phyloP scores from a whole-genome alignment of 1,139 yeast species.

The Hemisphaericaspora xylanilytica region DNA sequence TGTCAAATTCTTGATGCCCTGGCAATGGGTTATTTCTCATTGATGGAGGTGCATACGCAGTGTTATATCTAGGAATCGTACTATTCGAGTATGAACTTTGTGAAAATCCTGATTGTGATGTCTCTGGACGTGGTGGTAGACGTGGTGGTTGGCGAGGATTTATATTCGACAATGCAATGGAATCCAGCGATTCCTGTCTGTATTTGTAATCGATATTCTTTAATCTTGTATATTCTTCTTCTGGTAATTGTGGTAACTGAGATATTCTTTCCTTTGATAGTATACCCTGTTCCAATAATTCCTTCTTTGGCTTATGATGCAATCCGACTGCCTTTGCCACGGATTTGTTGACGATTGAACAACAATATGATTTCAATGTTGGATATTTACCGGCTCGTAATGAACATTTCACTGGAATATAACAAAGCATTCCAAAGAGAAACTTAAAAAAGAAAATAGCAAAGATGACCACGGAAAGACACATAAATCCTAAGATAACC shows the following conservation, averaged over 20 bases:
- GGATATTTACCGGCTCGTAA: constrained; percentile 34
- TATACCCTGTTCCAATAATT: constrained; percentile 33
- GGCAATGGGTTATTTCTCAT: not conserved
- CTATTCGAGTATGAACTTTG: not conserved
- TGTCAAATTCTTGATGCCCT: not conserved
- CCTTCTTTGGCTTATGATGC: constrained; percentile 43
- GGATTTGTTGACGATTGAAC: constrained; percentile 51
- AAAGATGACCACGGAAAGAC: constrained; percentile 76
- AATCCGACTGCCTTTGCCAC: constrained; percentile 51
- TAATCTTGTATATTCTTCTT: constrained; percentile 6
- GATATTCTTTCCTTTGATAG: constrained; percentile 17
- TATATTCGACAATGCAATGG: constrained; percentile 1
- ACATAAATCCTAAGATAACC: constrained; percentile 69
- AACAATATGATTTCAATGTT: constrained; percentile 57
- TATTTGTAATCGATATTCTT: constrained; percentile 1
- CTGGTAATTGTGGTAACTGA: constrained; percentile 10
- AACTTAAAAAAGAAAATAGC: constrained; percentile 63
- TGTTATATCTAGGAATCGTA: not conserved
- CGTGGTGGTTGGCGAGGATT: not conserved
- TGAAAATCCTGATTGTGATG: not conserved
- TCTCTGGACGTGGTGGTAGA: not conserved
- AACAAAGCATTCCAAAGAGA: constrained; percentile 53
- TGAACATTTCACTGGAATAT: constrained; percentile 54
- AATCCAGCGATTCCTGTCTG: constrained; percentile 1
- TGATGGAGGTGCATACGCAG: too few species aligned